Conservation (phyloP, 2,329 filamentous ascomycete genomes). For the Penicillium vulpinum region DNA sequence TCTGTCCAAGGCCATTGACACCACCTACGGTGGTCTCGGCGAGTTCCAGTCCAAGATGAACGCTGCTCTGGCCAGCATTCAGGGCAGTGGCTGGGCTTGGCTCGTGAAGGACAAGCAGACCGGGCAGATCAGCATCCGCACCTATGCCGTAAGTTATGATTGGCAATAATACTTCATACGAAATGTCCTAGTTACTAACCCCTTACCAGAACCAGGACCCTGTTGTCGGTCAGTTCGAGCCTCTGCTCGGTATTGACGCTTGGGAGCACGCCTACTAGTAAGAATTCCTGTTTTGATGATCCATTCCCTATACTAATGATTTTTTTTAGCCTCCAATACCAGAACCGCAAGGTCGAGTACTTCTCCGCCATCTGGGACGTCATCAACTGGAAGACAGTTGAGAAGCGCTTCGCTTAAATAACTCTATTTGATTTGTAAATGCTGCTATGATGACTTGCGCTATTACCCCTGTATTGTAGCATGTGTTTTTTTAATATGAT, state of each 20-base stretch:
- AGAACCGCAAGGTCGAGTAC: slow-evolving; percentile 97
- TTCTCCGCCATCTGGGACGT: slow-evolving; percentile 93
- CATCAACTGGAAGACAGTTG: slow-evolving; percentile 90
- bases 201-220: slow-evolving; percentile 73
- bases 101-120: slow-evolving; percentile 63
- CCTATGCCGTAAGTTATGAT: slow-evolving; percentile 58
- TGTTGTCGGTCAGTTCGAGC: slow-evolving; percentile 77
- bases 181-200: slow-evolving; percentile 6
- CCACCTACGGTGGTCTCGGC: slow-evolving; percentile 59
- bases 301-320: slow-evolving; percentile 19
- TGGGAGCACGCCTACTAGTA: slow-evolving; percentile 96
- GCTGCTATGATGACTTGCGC: slow-evolving; percentile 6
- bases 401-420: slow-evolving; percentile 66
- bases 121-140: slow-evolving; percentile 57
- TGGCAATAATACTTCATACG: background rate
- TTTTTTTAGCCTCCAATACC: slow-evolving; percentile 71
- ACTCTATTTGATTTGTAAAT: slow-evolving; percentile 7
- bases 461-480: slow-evolving; percentile 23
- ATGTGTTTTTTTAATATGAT: slow-evolving; percentile 13
- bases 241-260: slow-evolving; percentile 85
- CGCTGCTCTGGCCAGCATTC: slow-evolving; percentile 62
- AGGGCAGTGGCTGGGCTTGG: slow-evolving; percentile 66
- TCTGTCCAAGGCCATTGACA: slow-evolving; percentile 59
- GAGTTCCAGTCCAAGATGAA: slow-evolving; percentile 65
- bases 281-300: slow-evolving; percentile 26